Conservation (phyloP, 2,329 filamentous ascomycete species). For the Ascochyta pisi region DNA sequence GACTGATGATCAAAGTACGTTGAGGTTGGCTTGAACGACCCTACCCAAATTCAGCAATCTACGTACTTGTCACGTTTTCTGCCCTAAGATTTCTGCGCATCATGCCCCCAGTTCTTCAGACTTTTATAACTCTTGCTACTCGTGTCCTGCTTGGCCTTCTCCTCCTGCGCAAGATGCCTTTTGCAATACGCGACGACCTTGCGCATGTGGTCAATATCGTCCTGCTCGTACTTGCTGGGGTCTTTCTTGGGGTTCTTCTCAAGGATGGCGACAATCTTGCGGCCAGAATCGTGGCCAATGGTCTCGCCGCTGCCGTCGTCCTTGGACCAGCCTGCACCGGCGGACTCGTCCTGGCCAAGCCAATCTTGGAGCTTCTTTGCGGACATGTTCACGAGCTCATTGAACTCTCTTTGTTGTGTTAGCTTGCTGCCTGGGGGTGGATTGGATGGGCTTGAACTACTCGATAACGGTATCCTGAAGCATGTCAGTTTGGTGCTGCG, state of each 20-base stretch:
- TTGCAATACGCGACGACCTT: constrained; percentile 71
- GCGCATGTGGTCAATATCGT: constrained; percentile 66
- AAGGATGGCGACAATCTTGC: constrained; percentile 69
- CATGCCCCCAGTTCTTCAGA: constrained; percentile 47
- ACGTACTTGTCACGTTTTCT: too few species aligned
- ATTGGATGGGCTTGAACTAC: constrained; percentile 35
- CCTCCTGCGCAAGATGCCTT: constrained; percentile 70
- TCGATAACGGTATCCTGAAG: constrained; percentile 54
- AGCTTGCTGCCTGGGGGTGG: not conserved
- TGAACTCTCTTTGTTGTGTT: constrained; percentile 61
- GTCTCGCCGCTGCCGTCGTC: constrained; percentile 64
- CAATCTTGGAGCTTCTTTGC: constrained; percentile 66
- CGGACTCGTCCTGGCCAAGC: constrained; percentile 66
- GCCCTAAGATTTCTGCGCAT: constrained; percentile 39
- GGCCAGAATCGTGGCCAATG: constrained; percentile 67
- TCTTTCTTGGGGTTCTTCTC: constrained; percentile 67
- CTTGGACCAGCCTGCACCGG: constrained; percentile 66
- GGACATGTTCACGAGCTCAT: constrained; percentile 71
- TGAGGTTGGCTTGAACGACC: too few species aligned
- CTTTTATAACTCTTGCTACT: constrained; percentile 61
- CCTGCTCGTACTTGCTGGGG: constrained; percentile 62
- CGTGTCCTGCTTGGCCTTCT: constrained; percentile 62
- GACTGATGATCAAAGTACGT: too few species aligned
- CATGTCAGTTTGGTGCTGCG: too few species aligned
- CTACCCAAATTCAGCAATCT: too few species aligned